Evolutionary conservation across 345 rosid genomes (phyloP).

Genomic region (Heritiera fomes): DNA sequence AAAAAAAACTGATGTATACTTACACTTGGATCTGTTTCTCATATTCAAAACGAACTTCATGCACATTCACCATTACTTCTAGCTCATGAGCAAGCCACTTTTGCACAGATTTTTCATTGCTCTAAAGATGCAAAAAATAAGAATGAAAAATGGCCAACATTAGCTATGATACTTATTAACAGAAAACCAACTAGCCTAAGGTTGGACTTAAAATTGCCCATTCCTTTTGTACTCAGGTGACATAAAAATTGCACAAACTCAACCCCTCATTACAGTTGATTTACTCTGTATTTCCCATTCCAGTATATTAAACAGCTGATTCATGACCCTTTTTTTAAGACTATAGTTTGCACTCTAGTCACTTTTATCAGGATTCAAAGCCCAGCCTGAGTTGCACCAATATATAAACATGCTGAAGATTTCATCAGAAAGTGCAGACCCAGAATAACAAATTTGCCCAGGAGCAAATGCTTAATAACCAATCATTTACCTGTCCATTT

Average conservation of each 20-base stretch:
- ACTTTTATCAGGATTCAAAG: constrained; percentile 24
- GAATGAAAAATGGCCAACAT: constrained; percentile 5
- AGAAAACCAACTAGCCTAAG: neutral
- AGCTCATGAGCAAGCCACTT: constrained; percentile 81
- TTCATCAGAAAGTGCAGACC: neutral
- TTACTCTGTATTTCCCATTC: neutral
- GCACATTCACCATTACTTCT: constrained; percentile 71
- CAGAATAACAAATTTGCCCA: constrained; percentile 15
- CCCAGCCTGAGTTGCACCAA: constrained; percentile 18
- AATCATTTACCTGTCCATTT: constrained; percentile 50
- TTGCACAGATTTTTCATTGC: constrained; percentile 57
- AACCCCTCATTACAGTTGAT: neutral
- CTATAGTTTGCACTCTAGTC: constrained; percentile 14
- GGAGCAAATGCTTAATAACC: constrained; percentile 15
- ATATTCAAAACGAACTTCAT: constrained; percentile 67
- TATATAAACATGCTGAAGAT: constrained; percentile 5
- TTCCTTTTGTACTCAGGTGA: neutral
- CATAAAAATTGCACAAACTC: neutral
- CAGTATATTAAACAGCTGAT: neutral
- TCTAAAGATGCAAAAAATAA: constrained; percentile 35
- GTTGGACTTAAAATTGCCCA: neutral
- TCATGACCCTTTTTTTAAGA: neutral
- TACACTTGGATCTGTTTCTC: constrained; percentile 83
- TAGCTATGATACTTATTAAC: neutral
- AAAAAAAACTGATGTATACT: constrained; percentile 30